Evolutionary conservation across 1,139 yeast genomes (phyloP).

Genomic region (Debaryomyces robertsiae): DNA sequence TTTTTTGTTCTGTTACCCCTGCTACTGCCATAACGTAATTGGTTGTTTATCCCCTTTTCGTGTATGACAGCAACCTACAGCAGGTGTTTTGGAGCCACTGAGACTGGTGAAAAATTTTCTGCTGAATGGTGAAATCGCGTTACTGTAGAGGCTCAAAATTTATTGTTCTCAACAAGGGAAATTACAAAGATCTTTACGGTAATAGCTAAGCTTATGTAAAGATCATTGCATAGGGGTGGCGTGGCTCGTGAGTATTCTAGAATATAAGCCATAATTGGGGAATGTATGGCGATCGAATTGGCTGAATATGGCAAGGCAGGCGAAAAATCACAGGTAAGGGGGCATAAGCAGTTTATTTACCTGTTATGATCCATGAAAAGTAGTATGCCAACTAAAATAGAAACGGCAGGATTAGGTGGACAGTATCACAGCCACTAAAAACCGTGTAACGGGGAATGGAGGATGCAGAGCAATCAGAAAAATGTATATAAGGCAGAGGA

Average conservation of each 20-base stretch:
- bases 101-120: conserved; percentile 1
- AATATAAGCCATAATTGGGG: not conserved
- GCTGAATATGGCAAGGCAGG: conserved; percentile 3
- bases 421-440: conserved; percentile 5
- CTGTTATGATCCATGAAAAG: conserved; percentile 4
- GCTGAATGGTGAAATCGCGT: conserved; percentile 1
- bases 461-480: not conserved
- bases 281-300: conserved; percentile 2
- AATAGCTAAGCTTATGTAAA: too few relatives aligned
- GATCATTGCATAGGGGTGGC: too few relatives aligned
- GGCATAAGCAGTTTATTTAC: conserved; percentile 6
- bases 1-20: too few relatives aligned
- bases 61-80: too few relatives aligned
- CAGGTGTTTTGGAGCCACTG: too few relatives aligned
- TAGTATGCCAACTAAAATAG: not conserved
- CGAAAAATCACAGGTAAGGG: conserved; percentile 2
- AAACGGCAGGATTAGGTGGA: not conserved
- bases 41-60: not conserved
- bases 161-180: not conserved
- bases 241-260: conserved; percentile 1
- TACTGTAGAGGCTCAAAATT: conserved; percentile 6
- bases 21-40: not conserved
- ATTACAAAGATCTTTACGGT: too few relatives aligned
- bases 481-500: conserved; percentile 4
- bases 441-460: conserved; percentile 3